phyloP scores from a whole-genome alignment of 371 early-diverging fungal genomes.

The Mucor lusitanicus region DNA sequence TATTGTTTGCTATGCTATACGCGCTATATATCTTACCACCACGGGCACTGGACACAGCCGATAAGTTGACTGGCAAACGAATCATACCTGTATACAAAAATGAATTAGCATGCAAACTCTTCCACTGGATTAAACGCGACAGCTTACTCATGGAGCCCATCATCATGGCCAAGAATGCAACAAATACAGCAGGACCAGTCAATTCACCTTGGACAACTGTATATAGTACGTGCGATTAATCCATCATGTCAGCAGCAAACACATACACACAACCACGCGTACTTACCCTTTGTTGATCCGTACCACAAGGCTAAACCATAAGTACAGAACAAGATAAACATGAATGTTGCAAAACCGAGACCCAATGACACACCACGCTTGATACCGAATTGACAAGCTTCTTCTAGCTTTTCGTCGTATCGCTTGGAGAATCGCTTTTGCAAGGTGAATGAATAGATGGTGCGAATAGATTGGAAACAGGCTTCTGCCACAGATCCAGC shows the following conservation, averaged over 20 bases:
- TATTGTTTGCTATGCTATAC: no score
- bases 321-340: conserved; percentile 63
- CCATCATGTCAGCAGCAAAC: no score
- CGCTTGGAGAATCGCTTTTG: conserved; percentile 67
- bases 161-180: conserved; percentile 71
- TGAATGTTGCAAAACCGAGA: conserved; percentile 59
- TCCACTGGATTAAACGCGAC: background rate
- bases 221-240: no score
- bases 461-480: conserved; percentile 82
- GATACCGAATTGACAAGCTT: conserved; percentile 60
- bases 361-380: conserved; percentile 56
- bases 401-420: conserved; percentile 59
- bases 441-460: conserved; percentile 82
- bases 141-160: conserved; percentile 43
- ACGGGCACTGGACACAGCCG: conserved; percentile 61
- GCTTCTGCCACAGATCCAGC: conserved; percentile 57
- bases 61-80: conserved; percentile 59
- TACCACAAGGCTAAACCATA: conserved; percentile 82
- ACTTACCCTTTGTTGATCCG: conserved; percentile 53
- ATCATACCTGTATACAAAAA: conserved; percentile 20
- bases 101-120: background rate
- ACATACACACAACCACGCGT: no score
- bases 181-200: conserved; percentile 57
- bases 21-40: conserved; percentile 21
- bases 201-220: conserved; percentile 46